phyloP scores from a whole-genome alignment of 75 land plant species.

The Ceratopteris richardii region DNA sequence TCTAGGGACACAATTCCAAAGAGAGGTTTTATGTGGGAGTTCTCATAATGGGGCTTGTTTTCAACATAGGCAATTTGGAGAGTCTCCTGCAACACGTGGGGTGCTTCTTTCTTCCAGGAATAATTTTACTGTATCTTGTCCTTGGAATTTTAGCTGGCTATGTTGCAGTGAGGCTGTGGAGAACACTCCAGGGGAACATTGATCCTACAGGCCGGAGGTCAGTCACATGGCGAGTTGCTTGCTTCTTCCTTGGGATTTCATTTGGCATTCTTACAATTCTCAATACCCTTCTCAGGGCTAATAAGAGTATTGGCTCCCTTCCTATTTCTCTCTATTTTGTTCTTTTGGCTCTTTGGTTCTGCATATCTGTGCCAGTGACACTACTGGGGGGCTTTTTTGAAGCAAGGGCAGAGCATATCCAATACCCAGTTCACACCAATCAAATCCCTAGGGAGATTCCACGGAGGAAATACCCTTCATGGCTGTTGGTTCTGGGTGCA shows the following conservation, averaged over 20 bases:
- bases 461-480: conserved; percentile 14
- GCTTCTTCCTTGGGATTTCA: conserved; percentile 28
- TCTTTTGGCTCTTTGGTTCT: conserved; percentile 24
- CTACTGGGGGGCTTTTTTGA: conserved; percentile 22
- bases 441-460: conserved; percentile 22
- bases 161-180: too few species aligned
- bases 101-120: too few species aligned
- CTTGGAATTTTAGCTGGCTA: too few species aligned
- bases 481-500: conserved; percentile 19
- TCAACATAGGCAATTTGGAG: too few species aligned
- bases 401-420: conserved; percentile 16
- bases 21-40: too few species aligned
- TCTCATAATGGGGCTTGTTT: too few species aligned
- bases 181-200: too few species aligned
- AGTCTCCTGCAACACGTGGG: too few species aligned
- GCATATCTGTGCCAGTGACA: conserved; percentile 23
- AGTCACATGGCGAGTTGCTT: conserved; percentile 21
- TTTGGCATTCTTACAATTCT: conserved; percentile 20
- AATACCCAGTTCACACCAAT: conserved; percentile 20
- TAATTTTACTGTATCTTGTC: too few species aligned
- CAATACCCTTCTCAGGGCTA: conserved; percentile 20
- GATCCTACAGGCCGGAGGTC: conserved; percentile 22
- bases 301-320: conserved; percentile 22
- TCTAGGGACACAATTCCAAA: too few species aligned
- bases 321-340: conserved; percentile 23